Evolutionary conservation across 2,329 filamentous ascomycete genomes (phyloP).

Genomic region (Lithohypha guttulata): DNA sequence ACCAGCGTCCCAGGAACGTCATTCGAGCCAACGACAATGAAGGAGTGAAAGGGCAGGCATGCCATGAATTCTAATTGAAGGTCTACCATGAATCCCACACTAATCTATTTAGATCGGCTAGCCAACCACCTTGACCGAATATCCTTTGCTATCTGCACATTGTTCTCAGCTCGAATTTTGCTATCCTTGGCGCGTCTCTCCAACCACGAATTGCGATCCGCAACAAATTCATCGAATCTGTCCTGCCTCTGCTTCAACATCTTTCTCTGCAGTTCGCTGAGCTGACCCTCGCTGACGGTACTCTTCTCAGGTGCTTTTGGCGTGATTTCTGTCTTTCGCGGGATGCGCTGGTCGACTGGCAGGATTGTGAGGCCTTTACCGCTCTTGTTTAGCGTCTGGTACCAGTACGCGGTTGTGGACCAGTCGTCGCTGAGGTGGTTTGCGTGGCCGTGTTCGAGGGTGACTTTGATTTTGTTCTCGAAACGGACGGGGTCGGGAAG

Average conservation of each 20-base stretch:
- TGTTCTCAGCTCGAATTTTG: background rate
- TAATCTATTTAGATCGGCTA: no score
- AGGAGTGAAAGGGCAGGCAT: no score
- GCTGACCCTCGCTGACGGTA: no score
- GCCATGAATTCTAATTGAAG: no score
- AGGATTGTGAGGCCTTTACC: constrained; percentile 24
- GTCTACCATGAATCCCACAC: no score
- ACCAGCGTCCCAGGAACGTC: no score
- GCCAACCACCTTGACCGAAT: no score
- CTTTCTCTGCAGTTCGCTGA: background rate
- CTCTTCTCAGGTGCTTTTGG: no score
- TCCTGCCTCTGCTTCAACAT: constrained; percentile 2
- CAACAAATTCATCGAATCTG: constrained; percentile 8
- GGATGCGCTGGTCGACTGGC: constrained; percentile 16
- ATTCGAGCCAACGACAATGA: no score
- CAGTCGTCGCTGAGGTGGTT: constrained; percentile 27
- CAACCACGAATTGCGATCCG: constrained; percentile 1
- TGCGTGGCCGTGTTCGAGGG: constrained; percentile 25
- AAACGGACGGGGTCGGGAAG: constrained; percentile 27
- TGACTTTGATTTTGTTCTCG: constrained; percentile 24
- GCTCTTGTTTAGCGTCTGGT: constrained; percentile 26
- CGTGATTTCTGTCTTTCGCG: background rate
- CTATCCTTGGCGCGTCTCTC: background rate
- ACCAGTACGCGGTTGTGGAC: constrained; percentile 27
- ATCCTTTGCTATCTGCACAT: constrained; percentile 3